phyloP scores from a whole-genome alignment of 352 stramenopile species.

The Phytophthora ramorum region DNA sequence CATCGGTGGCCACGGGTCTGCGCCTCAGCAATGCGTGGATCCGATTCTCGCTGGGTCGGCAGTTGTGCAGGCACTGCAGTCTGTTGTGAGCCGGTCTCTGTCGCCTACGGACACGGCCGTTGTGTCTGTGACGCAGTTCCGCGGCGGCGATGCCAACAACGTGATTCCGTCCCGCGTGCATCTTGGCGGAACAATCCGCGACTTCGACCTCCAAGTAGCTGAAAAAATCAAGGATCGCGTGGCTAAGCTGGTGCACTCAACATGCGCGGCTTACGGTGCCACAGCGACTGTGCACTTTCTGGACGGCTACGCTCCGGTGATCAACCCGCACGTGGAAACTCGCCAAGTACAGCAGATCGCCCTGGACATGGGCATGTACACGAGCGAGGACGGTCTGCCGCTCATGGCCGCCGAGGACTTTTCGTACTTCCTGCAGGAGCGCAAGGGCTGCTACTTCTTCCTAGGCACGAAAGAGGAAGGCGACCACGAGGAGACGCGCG shows the following conservation, averaged over 20 bases:
- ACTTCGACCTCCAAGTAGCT: slow-evolving; percentile 90
- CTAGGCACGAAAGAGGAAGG: slow-evolving; percentile 78
- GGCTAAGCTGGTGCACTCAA: slow-evolving; percentile 86
- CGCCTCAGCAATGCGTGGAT: slow-evolving; percentile 92
- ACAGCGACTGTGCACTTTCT: slow-evolving; percentile 67
- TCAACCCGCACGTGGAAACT: slow-evolving; percentile 86
- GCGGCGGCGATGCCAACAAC: slow-evolving; percentile 94
- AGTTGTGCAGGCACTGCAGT: slow-evolving; percentile 93
- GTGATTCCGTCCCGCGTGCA: slow-evolving; percentile 91
- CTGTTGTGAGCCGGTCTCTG: slow-evolving; percentile 91
- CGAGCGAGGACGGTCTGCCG: slow-evolving; percentile 80
- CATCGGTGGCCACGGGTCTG: slow-evolving; percentile 94
- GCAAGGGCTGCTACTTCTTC: slow-evolving; percentile 89
- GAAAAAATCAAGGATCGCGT: slow-evolving; percentile 87
- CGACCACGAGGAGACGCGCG: slow-evolving; percentile 60
- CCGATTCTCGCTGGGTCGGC: slow-evolving; percentile 91
- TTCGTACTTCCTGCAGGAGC: slow-evolving; percentile 88
- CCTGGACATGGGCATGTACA: slow-evolving; percentile 71
- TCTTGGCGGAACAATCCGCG: slow-evolving; percentile 93
- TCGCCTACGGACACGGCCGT: slow-evolving; percentile 94
- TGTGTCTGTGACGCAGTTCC: slow-evolving; percentile 92
- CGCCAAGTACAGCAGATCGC: slow-evolving; percentile 78
- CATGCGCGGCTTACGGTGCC: slow-evolving; percentile 81
- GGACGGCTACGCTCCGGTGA: slow-evolving; percentile 78
- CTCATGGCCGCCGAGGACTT: slow-evolving; percentile 97